A percentile compares a stretch with the other conserved stretches of the same genome.
Conservation (phyloP, 2,329 filamentous ascomycete species). For the Penicillium sp. region DNA sequence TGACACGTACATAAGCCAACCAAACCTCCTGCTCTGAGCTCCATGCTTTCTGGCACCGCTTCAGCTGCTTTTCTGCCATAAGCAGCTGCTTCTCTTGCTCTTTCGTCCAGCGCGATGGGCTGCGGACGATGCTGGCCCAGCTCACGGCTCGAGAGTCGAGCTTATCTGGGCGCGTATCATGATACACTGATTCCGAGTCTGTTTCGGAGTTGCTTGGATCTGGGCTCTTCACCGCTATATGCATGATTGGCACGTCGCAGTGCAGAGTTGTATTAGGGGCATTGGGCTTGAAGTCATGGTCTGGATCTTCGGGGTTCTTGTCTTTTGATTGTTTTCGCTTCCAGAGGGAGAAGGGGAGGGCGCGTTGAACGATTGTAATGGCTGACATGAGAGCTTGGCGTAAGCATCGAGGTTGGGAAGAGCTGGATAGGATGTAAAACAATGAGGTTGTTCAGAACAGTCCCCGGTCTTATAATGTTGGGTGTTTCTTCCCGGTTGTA, state of each 20-base stretch:
- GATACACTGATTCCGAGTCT: conserved; percentile 9
- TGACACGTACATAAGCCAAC: conserved; percentile 30
- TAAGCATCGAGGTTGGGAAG: conserved; percentile 2
- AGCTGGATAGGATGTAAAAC: background rate
- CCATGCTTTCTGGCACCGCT: conserved; percentile 34
- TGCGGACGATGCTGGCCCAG: conserved; percentile 30
- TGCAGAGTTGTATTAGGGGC: conserved; percentile 10
- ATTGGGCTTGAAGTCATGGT: background rate
- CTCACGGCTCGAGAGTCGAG: conserved; percentile 24
- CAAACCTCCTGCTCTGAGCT: conserved; percentile 36
- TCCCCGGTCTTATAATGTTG: conserved; percentile 5
- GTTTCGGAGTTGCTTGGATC: background rate
- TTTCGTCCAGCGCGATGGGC: conserved; percentile 25
- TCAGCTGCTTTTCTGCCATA: conserved; percentile 27
- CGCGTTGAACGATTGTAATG: conserved; percentile 19
- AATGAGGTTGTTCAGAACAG: background rate
- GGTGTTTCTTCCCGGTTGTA: conserved; percentile 1
- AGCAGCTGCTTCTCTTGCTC: conserved; percentile 29
- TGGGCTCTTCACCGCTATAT: conserved; percentile 23
- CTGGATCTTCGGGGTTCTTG: background rate
- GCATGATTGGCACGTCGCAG: conserved; percentile 18
- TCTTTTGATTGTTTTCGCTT: conserved; percentile 15
- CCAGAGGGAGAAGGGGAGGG: conserved; percentile 19
- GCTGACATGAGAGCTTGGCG: conserved; percentile 13
- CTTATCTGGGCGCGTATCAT: conserved; percentile 8